A percentile compares a stretch with the other conserved stretches of the same genome.
Conservation (phyloP, 2,329 filamentous ascomycete genomes). For the Aureobasidium sp. region DNA sequence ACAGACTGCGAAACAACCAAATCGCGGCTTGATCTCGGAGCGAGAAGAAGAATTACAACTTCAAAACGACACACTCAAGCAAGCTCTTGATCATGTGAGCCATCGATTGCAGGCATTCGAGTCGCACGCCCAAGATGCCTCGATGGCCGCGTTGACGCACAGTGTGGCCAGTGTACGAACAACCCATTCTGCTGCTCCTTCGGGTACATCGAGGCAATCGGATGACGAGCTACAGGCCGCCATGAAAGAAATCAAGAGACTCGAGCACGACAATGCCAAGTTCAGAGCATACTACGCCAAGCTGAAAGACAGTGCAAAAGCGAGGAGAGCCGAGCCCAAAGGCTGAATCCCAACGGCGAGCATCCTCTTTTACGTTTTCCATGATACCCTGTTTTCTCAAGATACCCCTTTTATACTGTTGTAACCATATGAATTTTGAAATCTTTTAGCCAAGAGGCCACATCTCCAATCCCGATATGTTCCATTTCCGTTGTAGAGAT, state of each 20-base stretch:
- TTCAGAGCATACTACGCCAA: not conserved
- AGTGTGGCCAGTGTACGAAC: slow-evolving; percentile 45
- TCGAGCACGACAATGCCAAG: slow-evolving; percentile 4
- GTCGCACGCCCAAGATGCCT: slow-evolving; percentile 75
- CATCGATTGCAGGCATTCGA: slow-evolving; percentile 90
- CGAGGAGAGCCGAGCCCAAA: not conserved
- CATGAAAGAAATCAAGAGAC: slow-evolving; percentile 2
- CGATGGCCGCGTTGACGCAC: slow-evolving; percentile 67
- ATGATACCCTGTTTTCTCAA: not conserved
- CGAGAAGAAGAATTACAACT: slow-evolving; percentile 69
- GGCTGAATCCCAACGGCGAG: not conserved
- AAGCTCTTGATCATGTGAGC: slow-evolving; percentile 76
- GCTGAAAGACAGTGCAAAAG: slow-evolving; percentile 13
- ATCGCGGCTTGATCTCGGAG: slow-evolving; percentile 30
- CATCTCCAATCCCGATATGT: too few species aligned
- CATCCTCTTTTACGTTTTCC: not conserved
- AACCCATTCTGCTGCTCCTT: not conserved
- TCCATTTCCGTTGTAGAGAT: too few species aligned
- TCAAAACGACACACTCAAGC: slow-evolving; percentile 79
- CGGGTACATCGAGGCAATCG: not conserved
- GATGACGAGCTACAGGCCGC: slow-evolving; percentile 3
- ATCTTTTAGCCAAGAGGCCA: too few species aligned
- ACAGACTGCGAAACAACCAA: slow-evolving; percentile 33
- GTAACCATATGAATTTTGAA: not conserved
- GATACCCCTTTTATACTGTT: not conserved